Base-by-base conservation (phyloP, 176 grass and related monocot species). In the Avena sativa region DNA sequence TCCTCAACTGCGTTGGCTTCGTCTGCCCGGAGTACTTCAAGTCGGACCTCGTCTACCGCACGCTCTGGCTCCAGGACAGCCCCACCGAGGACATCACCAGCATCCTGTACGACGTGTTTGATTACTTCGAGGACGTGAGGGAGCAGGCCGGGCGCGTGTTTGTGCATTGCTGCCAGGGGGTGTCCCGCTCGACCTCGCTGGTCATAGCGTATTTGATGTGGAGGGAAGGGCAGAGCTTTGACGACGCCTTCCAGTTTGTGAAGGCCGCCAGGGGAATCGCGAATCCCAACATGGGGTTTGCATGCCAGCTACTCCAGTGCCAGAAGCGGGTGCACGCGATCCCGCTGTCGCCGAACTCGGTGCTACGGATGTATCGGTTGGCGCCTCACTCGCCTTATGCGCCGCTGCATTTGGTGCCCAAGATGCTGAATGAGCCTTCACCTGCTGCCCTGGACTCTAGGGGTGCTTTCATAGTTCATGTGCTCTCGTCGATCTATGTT, bases 161-260 rank as follows among this genome's bases (percentile, higher is more conserved):
- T 9, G 97, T 99, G 51, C 97, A 99, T 83, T 99, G 97, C 85
- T 99, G 94, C 82, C 97, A 97, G 83, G 97, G 97, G 53, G 97
- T 99, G 7, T 99, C 97, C 0, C 81, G 97, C 78, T 99, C 97
- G 2, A 99, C 97, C 6, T 96, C 97, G 20, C 85, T 99, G 20
- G 97, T 96, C 9, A 99, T 99, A 12, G 97, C 97, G 9, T 99
- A 99, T 80, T 65, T 99, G 82, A 99, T 99, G 97, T 99, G 97
- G 97, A 93, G 97, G 73, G 88, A 96, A 90, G 97, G 94, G 11
- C 97, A 94, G 90, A 99, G 94, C 80, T 99, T 99, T 26, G 96
- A 98, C 10, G 92, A 97, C 53, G 97, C 97, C 0, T 99, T 99
- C 85, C 87, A 96, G 80, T 91, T 93, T 84, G 97, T 99, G 8